Evolutionary conservation across 2,329 filamentous ascomycete species (phyloP).

Genomic region (Phyllosticta paracitricarpa): DNA sequence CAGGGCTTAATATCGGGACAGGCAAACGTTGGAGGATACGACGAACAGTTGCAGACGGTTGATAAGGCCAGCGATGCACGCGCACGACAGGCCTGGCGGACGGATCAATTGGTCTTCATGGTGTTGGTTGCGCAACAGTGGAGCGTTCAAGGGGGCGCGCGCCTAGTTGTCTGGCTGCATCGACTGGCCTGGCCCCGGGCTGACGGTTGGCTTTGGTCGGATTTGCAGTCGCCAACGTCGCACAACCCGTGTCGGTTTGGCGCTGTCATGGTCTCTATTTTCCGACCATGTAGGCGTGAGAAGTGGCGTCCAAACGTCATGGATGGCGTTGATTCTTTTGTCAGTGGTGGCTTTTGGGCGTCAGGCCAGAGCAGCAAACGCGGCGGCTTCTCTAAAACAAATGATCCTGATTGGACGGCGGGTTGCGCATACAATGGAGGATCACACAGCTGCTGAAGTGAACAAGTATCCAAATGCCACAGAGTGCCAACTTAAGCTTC

Average conservation of each 20-base stretch:
- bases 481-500: not conserved
- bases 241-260: not conserved
- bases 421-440: not conserved
- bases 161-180: not conserved
- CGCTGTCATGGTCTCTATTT: not conserved
- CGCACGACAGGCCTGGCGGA: not conserved
- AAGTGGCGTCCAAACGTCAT: not conserved
- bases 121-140: not conserved
- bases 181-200: not conserved
- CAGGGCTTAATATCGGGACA: not conserved
- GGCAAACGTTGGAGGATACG: not conserved
- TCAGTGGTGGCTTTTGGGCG: not conserved
- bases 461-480: not conserved
- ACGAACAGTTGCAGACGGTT: not conserved
- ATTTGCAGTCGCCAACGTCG: not conserved
- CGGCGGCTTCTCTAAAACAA: not conserved
- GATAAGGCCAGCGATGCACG: not conserved
- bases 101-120: not conserved
- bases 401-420: not conserved
- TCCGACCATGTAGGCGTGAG: not conserved
- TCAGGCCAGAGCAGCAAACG: not conserved
- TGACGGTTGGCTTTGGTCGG: not conserved
- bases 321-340: not conserved
- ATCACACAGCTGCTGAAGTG: not conserved
- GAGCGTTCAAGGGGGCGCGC: not conserved